These are phyloP conservation scores for Neurospora pannonica DNA, from an alignment of 495 filamentous ascomycete genomes.

Conservation along the genomic window DNA sequence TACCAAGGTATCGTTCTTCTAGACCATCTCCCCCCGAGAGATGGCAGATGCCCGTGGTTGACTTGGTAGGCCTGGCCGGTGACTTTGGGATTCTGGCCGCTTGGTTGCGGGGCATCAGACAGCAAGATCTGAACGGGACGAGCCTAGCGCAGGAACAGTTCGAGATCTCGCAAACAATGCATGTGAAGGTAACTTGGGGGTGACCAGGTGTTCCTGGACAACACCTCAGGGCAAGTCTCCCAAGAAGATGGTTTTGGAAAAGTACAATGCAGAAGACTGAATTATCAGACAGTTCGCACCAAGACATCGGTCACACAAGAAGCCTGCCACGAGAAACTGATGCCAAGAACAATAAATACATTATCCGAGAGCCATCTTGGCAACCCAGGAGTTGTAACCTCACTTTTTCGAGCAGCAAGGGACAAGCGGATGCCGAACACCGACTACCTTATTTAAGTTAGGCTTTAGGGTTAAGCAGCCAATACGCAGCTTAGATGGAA, in stretches of 20 bases:
- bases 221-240: neutral
- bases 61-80: neutral
- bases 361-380: neutral
- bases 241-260: neutral
- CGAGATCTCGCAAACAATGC: neutral
- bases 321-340: neutral
- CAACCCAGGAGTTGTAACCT: neutral
- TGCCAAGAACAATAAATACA: neutral
- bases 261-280: neutral
- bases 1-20: neutral
- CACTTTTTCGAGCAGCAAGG: neutral
- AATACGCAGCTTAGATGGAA: neutral
- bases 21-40: neutral
- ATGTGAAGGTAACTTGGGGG: neutral
- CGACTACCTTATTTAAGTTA: neutral
- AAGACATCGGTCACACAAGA: neutral
- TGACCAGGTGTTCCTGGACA: neutral
- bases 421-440: neutral
- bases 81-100: neutral
- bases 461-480: neutral
- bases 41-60: neutral
- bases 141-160: neutral
- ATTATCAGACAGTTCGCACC: neutral
- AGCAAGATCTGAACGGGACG: neutral
- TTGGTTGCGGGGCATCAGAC: neutral